Percentiles rank a stretch among this genome's conserved stretches.
phyloP scores from a whole-genome alignment of 2,329 filamentous ascomycete genomes.

The Colletotrichum sp. region DNA sequence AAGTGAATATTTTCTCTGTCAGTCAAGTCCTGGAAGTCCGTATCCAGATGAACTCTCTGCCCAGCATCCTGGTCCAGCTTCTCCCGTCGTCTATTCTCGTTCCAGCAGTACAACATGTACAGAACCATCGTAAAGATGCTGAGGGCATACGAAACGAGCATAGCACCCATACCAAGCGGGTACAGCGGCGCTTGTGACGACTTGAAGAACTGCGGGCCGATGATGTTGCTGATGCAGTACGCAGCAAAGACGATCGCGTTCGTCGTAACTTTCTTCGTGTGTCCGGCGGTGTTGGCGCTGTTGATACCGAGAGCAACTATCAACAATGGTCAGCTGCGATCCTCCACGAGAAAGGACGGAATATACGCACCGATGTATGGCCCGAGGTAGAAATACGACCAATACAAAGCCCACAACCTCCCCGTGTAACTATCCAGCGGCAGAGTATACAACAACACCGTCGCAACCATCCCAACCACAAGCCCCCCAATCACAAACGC shows the following conservation, averaged over 20 bases:
- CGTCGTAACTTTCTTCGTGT: neutral
- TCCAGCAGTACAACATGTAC: neutral
- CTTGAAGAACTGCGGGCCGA: constrained; percentile 33
- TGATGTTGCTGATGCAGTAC: constrained; percentile 30
- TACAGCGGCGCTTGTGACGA: constrained; percentile 30
- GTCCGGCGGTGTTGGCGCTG: neutral
- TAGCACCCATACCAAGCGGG: constrained; percentile 28
- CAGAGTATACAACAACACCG: neutral
- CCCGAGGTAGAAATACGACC: neutral
- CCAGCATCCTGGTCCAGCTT: neutral
- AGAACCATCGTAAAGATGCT: neutral
- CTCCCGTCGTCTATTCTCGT: neutral
- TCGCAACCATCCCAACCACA: neutral
- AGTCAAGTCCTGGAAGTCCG: neutral
- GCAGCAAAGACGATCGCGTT: neutral
- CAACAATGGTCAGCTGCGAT: rapidly evolving
- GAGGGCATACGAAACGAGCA: constrained; percentile 30
- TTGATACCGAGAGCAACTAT: neutral
- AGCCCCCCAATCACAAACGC: neutral
- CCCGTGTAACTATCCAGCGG: neutral
- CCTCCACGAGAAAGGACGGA: neutral
- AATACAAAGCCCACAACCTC: neutral
- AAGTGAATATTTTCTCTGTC: neutral
- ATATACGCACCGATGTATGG: neutral
- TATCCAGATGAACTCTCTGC: neutral